These are phyloP conservation scores for Mycena pura DNA, from an alignment of 768 basidiomycete genomes.

Conservation along the genomic window DNA sequence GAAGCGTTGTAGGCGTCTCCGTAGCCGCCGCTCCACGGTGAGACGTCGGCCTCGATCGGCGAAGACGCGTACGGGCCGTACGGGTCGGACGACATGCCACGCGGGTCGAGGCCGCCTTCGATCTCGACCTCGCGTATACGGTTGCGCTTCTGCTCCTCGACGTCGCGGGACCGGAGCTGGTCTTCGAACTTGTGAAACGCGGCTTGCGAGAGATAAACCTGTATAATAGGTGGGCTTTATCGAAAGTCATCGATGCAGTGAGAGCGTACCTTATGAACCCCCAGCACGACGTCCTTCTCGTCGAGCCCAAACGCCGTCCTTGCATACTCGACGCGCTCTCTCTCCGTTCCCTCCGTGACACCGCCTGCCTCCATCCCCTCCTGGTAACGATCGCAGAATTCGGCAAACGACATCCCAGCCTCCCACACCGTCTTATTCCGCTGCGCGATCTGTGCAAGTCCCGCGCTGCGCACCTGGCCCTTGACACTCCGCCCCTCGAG, in stretches of 20 bases:
- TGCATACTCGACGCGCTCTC: slow-evolving; percentile 66
- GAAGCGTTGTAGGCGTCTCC: slow-evolving; percentile 64
- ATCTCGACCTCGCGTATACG: slow-evolving; percentile 78
- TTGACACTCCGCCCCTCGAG: slow-evolving; percentile 92
- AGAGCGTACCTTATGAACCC: slow-evolving; percentile 77
- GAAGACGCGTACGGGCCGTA: slow-evolving; percentile 79
- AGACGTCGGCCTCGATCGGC: slow-evolving; percentile 42
- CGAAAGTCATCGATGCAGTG: neutral
- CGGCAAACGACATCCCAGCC: slow-evolving; percentile 83
- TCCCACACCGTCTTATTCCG: slow-evolving; percentile 74
- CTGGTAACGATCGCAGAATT: slow-evolving; percentile 86
- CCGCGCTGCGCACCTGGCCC: slow-evolving; percentile 85
- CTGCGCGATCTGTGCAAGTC: slow-evolving; percentile 79
- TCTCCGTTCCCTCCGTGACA: slow-evolving; percentile 63
- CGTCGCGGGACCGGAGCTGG: slow-evolving; percentile 79
- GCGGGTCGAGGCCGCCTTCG: slow-evolving; percentile 69
- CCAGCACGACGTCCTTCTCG: slow-evolving; percentile 80
- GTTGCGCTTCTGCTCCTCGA: slow-evolving; percentile 86
- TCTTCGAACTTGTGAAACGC: slow-evolving; percentile 93
- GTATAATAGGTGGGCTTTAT: neutral
- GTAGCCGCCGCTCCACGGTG: slow-evolving; percentile 33
- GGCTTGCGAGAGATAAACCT: slow-evolving; percentile 89
- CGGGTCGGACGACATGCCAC: slow-evolving; percentile 60
- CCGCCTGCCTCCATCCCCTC: slow-evolving; percentile 65
- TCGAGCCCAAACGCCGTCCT: slow-evolving; percentile 59